A percentile compares a stretch with the other conserved stretches of the same genome.
phyloP scores from a whole-genome alignment of 108 stramenopile genomes.

The Skeletonema menzelii region DNA sequence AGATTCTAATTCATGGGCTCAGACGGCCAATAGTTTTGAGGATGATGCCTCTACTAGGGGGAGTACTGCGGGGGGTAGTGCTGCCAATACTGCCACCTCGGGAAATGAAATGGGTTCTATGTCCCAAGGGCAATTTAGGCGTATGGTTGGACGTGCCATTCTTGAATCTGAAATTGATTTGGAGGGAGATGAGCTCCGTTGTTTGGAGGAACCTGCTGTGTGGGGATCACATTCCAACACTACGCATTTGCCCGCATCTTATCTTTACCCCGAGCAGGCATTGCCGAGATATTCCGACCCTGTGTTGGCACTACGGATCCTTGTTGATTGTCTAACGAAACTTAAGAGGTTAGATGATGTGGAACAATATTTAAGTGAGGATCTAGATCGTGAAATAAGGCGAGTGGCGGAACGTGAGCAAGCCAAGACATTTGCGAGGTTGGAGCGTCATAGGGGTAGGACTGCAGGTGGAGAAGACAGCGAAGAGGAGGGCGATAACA shows the following conservation, averaged over 20 bases:
- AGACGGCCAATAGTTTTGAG: conserved; percentile 37
- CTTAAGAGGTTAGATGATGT: conserved; percentile 81
- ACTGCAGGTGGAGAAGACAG: conserved; percentile 9
- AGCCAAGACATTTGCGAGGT: conserved; percentile 67
- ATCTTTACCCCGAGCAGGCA: conserved; percentile 36
- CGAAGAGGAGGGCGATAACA: conserved; percentile 37
- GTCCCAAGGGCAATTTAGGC: conserved; percentile 20
- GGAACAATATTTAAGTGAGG: conserved; percentile 68
- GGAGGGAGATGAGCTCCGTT: conserved; percentile 80
- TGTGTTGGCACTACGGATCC: conserved; percentile 73
- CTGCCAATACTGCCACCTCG: background rate
- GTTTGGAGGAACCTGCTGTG: conserved; percentile 59
- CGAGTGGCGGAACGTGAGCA: conserved; percentile 74
- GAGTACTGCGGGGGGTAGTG: conserved; percentile 4
- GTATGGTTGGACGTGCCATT: conserved; percentile 63
- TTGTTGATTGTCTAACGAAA: conserved; percentile 74
- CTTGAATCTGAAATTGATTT: conserved; percentile 83
- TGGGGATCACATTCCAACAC: conserved; percentile 12
- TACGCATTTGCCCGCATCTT: conserved; percentile 32
- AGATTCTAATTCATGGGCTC: conserved; percentile 33
- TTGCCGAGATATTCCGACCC: conserved; percentile 71
- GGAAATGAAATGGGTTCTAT: background rate
- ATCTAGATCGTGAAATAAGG: conserved; percentile 60
- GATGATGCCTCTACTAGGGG: conserved; percentile 32
- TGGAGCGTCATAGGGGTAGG: conserved; percentile 52